phyloP scores from a whole-genome alignment of 805 yeast species.

The Cyberlindnera petersonii region DNA sequence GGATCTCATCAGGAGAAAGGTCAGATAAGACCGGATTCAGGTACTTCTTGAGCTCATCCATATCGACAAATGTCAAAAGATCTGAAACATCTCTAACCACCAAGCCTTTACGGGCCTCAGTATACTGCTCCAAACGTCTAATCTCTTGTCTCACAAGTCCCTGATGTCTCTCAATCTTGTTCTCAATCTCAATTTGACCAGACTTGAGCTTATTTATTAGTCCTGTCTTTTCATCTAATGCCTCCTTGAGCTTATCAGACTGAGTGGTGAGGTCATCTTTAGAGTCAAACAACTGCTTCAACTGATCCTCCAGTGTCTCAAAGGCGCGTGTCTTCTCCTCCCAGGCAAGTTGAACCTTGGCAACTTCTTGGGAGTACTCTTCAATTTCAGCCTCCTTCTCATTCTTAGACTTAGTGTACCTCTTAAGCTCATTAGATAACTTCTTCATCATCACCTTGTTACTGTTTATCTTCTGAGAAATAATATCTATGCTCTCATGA shows the following conservation, averaged over 20 bases:
- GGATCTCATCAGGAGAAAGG: slow-evolving; percentile 49
- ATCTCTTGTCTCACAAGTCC: slow-evolving; percentile 38
- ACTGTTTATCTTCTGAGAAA: slow-evolving; percentile 51
- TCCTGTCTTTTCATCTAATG: slow-evolving; percentile 35
- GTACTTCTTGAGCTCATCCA: slow-evolving; percentile 29
- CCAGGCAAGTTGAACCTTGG: slow-evolving; percentile 29
- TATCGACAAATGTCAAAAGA: slow-evolving; percentile 22
- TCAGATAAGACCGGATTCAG: slow-evolving; percentile 34
- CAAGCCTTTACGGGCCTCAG: slow-evolving; percentile 38
- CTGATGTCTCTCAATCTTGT: slow-evolving; percentile 56
- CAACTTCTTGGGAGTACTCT: slow-evolving; percentile 32
- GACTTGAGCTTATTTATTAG: slow-evolving; percentile 56
- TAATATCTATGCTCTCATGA: slow-evolving; percentile 58
- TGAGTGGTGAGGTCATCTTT: slow-evolving; percentile 38
- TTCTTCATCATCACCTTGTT: slow-evolving; percentile 57
- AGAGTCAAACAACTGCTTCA: slow-evolving; percentile 29
- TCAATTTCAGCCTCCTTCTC: slow-evolving; percentile 46
- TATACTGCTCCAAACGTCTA: slow-evolving; percentile 30
- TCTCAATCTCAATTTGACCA: slow-evolving; percentile 61
- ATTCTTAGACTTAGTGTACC: slow-evolving; percentile 45
- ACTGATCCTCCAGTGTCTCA: slow-evolving; percentile 32
- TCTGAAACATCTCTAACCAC: slow-evolving; percentile 50
- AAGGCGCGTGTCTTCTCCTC: slow-evolving; percentile 26
- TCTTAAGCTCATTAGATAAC: slow-evolving; percentile 57
- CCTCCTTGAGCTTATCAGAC: slow-evolving; percentile 40